Evolutionary conservation across 2,329 filamentous ascomycete species (phyloP).

Genomic region (Sordariomycetes sp.): DNA sequence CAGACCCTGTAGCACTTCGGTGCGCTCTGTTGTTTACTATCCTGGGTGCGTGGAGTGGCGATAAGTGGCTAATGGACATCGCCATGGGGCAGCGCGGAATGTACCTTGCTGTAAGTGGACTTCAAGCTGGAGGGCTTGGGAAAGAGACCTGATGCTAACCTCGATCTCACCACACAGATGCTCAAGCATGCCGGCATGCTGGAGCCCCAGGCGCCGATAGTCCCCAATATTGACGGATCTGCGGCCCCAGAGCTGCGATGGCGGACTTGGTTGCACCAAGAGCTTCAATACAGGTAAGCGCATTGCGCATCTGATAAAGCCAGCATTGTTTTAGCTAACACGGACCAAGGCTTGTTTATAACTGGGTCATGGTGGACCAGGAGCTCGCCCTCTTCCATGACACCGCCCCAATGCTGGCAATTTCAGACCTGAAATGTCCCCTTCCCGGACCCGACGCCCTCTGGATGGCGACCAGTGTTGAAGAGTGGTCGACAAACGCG

Average conservation of each 20-base stretch:
- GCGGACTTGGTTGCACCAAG: conserved; percentile 54
- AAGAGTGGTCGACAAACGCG: conserved; percentile 48
- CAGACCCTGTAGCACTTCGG: conserved; percentile 52
- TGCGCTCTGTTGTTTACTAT: conserved; percentile 58
- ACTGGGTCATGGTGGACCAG: conserved; percentile 66
- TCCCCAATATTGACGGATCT: conserved; percentile 29
- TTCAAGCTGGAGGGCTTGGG: neutral
- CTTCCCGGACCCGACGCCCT: conserved; percentile 51
- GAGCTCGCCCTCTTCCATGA: conserved; percentile 60
- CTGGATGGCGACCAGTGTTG: conserved; percentile 49
- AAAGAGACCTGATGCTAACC: neutral
- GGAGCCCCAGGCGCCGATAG: conserved; percentile 36
- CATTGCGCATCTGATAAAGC: neutral
- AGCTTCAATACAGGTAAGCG: conserved; percentile 50
- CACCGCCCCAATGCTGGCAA: conserved; percentile 48
- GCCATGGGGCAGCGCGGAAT: conserved; percentile 64
- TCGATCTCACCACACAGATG: conserved; percentile 36
- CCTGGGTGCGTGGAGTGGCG: conserved; percentile 61
- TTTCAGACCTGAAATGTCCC: conserved; percentile 54
- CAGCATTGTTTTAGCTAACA: neutral
- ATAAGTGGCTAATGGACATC: conserved; percentile 71
- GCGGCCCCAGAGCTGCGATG: conserved; percentile 40
- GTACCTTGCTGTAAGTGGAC: conserved; percentile 50
- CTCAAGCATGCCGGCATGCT: conserved; percentile 58
- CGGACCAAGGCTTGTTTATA: conserved; percentile 55